Conservation (phyloP, 495 filamentous ascomycete genomes). For the Podospora appendiculata region DNA sequence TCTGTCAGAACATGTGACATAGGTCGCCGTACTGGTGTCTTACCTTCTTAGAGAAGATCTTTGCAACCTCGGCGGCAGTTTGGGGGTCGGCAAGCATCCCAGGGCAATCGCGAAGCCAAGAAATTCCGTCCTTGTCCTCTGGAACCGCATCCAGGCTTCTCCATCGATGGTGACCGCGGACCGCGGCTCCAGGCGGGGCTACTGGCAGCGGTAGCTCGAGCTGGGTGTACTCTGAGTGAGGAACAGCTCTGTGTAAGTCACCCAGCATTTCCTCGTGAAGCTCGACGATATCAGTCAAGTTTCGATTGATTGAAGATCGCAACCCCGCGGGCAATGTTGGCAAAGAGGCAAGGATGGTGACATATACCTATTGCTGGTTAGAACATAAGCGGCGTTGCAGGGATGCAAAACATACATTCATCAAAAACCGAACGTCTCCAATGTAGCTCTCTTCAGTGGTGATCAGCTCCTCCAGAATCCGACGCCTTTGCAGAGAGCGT, state of each 20-base stretch:
- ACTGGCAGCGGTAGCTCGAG: constrained; percentile 20
- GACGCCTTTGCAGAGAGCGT: constrained; percentile 64
- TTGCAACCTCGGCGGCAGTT: constrained; percentile 67
- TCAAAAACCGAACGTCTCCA: constrained; percentile 73
- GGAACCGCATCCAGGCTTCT: constrained; percentile 55
- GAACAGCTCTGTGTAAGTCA: constrained; percentile 55
- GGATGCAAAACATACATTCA: constrained; percentile 53
- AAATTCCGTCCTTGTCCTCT: constrained; percentile 32
- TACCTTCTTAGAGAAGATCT: constrained; percentile 69
- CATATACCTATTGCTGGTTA: constrained; percentile 49
- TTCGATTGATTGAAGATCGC: constrained; percentile 55
- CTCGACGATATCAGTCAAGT: constrained; percentile 61
- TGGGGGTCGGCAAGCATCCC: constrained; percentile 59
- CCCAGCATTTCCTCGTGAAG: constrained; percentile 63
- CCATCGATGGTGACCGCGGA: constrained; percentile 44
- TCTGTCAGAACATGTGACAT: background rate
- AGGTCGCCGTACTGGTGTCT: constrained; percentile 11
- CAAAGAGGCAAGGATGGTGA: constrained; percentile 55
- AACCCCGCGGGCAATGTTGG: constrained; percentile 48
- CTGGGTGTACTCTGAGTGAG: constrained; percentile 54
- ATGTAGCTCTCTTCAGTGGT: constrained; percentile 84
- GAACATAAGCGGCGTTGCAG: background rate
- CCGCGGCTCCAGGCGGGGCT: constrained; percentile 3
- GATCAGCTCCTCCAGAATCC: constrained; percentile 76
- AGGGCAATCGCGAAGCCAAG: constrained; percentile 38